Conservation (phyloP, 202 grass and related monocot species). For the Bolboschoenoplectus hybrid region DNA sequence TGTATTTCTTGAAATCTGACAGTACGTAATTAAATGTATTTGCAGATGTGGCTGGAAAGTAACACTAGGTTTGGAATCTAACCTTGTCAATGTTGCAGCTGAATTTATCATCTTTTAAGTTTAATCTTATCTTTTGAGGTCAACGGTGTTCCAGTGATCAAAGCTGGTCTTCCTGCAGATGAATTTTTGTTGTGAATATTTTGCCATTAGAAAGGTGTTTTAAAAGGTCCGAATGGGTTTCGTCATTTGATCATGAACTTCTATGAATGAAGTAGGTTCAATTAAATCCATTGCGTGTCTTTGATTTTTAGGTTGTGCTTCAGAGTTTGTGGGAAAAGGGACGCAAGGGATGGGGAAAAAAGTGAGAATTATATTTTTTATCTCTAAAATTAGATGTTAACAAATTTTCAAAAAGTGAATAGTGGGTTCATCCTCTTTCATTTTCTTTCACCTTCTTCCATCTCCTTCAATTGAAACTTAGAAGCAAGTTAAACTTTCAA, state of each 20-base stretch:
- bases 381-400: too few species aligned
- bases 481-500: too few species aligned
- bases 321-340: too few species aligned
- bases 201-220: background rate
- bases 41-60: slow-evolving; percentile 5
- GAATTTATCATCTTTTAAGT: background rate
- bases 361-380: too few species aligned
- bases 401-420: too few species aligned
- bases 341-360: too few species aligned
- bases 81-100: background rate
- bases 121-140: background rate
- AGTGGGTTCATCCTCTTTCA: too few species aligned
- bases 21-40: background rate
- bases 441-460: too few species aligned
- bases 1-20: slow-evolving; percentile 6
- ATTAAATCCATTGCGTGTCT: background rate
- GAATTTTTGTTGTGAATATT: slow-evolving; percentile 22
- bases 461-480: too few species aligned
- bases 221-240: background rate
- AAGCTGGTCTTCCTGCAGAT: background rate
- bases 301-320: too few species aligned
- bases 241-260: background rate
- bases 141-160: background rate
- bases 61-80: background rate
- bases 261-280: slow-evolving; percentile 1